These are phyloP conservation scores for Houttuynia cordata DNA, from an alignment of 164 flowering plant genomes.

Conservation along the genomic window DNA sequence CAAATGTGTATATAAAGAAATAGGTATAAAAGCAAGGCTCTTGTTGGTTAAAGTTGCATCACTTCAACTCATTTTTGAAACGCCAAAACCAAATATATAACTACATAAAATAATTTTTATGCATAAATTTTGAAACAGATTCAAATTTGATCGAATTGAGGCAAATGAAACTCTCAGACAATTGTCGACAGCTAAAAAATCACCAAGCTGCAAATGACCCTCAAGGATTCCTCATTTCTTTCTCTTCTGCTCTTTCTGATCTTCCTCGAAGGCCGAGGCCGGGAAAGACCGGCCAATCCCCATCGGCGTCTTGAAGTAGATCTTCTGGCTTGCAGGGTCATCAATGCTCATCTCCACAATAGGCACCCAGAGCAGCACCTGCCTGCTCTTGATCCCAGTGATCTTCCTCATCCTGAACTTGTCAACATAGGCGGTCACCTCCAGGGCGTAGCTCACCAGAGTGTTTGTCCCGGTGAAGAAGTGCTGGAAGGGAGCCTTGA, in stretches of 20 bases:
- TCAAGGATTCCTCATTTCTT: neutral
- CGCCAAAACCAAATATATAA: too few relatives aligned
- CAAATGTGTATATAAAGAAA: too few relatives aligned
- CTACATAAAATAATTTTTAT: too few relatives aligned
- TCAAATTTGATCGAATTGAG: too few relatives aligned
- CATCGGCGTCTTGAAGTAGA: slow-evolving; percentile 11
- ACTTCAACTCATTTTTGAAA: too few relatives aligned
- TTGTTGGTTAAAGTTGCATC: too few relatives aligned
- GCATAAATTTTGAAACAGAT: too few relatives aligned
- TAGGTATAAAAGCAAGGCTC: too few relatives aligned
- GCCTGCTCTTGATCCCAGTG: slow-evolving; percentile 73
- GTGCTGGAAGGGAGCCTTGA: slow-evolving; percentile 60
- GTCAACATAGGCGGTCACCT: slow-evolving; percentile 79
- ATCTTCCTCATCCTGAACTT: slow-evolving; percentile 65
- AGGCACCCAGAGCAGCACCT: slow-evolving; percentile 74
- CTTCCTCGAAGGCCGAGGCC: slow-evolving; percentile 7
- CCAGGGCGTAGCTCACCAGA: slow-evolving; percentile 51
- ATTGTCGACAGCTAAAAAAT: too few relatives aligned
- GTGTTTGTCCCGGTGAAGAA: slow-evolving; percentile 46
- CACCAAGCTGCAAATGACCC: neutral
- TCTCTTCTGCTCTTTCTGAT: neutral
- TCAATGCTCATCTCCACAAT: slow-evolving; percentile 75
- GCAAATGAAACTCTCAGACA: too few relatives aligned
- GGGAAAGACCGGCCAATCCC: slow-evolving; percentile 13
- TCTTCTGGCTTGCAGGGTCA: slow-evolving; percentile 24